A percentile compares a stretch with the other conserved stretches of the same genome.
phyloP scores from a whole-genome alignment of 2,329 filamentous ascomycete genomes.

The Phaeoacremonium minimum region DNA sequence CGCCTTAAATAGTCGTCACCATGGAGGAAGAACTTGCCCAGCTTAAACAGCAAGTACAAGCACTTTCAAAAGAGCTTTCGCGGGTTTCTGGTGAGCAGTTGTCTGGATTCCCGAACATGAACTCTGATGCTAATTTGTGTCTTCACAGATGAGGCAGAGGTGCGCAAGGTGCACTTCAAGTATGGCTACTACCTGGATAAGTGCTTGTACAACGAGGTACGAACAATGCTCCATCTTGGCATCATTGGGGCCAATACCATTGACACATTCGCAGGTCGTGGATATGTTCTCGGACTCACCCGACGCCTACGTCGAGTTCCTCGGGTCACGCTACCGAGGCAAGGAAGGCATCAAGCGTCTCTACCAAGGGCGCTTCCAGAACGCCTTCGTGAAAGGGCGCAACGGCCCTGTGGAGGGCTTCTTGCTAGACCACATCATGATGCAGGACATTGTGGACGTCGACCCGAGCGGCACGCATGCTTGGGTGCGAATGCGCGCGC shows the following conservation, averaged over 20 bases:
- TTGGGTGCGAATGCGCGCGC: constrained; percentile 45
- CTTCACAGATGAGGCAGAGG: constrained; percentile 44
- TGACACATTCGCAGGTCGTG: constrained; percentile 27
- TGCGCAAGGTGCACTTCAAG: constrained; percentile 51
- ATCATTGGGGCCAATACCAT: neutral
- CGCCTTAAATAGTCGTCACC: too few relatives aligned
- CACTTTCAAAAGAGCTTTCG: constrained; percentile 26
- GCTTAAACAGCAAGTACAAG: constrained; percentile 28
- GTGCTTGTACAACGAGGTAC: constrained; percentile 50
- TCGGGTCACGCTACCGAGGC: constrained; percentile 47
- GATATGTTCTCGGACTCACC: constrained; percentile 48
- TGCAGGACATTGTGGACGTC: constrained; percentile 52
- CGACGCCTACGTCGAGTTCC: constrained; percentile 51
- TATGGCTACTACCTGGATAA: constrained; percentile 59
- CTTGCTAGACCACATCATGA: constrained; percentile 52
- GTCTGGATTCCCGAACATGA: neutral
- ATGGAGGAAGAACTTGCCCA: constrained; percentile 29
- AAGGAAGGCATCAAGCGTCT: constrained; percentile 47
- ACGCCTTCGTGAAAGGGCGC: constrained; percentile 45
- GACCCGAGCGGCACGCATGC: constrained; percentile 39
- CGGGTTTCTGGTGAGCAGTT: constrained; percentile 20
- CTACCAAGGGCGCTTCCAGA: constrained; percentile 47
- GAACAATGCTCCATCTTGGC: neutral
- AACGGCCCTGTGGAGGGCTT: constrained; percentile 53
- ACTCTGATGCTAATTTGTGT: neutral